phyloP scores from a whole-genome alignment of 805 yeast genomes.

The Ascoidea tarda region DNA sequence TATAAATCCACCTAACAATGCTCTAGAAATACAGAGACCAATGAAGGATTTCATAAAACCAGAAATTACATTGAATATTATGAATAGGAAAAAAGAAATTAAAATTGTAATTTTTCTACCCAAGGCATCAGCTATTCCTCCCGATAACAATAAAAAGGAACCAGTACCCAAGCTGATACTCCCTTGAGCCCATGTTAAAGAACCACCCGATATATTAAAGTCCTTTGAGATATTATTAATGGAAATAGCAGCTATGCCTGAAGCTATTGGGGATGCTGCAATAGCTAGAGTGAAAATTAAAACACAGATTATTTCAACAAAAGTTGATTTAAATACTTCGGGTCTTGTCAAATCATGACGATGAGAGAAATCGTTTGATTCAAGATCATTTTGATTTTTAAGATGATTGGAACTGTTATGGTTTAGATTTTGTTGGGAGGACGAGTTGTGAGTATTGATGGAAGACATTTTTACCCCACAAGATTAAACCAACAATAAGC shows the following conservation, averaged over 20 bases:
- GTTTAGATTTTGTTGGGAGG: too few species aligned
- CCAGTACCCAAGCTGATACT: constrained; percentile 29
- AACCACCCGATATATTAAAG: constrained; percentile 25
- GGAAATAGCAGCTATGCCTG: constrained; percentile 23
- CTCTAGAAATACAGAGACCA: constrained; percentile 26
- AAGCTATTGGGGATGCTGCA: constrained; percentile 24
- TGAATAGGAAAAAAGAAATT: constrained; percentile 19
- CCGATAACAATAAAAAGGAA: constrained; percentile 26
- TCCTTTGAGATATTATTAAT: constrained; percentile 20
- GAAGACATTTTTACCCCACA: too few species aligned
- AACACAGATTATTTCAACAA: constrained; percentile 22
- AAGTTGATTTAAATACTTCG: constrained; percentile 17
- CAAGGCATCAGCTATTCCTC: constrained; percentile 32
- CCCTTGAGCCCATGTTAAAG: constrained; percentile 28
- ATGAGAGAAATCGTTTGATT: too few species aligned
- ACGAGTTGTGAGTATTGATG: too few species aligned
- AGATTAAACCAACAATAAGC: too few species aligned
- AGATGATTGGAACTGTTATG: too few species aligned
- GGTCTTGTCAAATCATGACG: constrained; percentile 16
- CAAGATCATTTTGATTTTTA: too few species aligned
- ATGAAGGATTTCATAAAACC: constrained; percentile 25
- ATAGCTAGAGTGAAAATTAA: constrained; percentile 23
- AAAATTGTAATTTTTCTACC: constrained; percentile 28
- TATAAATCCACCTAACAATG: constrained; percentile 27
- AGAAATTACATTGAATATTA: constrained; percentile 19